Percentiles rank a stretch among this genome's conserved stretches.
Evolutionary conservation across 2,329 filamentous ascomycete species (phyloP).

Genomic region (Metarhizium rileyi): DNA sequence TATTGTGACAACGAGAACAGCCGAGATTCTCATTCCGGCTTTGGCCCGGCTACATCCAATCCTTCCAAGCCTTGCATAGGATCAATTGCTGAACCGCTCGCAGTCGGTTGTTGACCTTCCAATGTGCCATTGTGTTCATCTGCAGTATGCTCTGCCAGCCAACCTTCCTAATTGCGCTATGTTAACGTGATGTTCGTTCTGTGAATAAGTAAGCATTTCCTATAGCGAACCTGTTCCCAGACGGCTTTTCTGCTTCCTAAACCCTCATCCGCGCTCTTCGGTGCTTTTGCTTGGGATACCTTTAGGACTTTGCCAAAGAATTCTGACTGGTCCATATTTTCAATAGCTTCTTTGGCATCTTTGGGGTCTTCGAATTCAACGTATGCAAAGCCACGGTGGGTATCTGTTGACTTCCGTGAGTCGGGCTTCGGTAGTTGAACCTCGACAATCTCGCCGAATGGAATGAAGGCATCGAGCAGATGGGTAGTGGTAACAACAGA

Average conservation of each 20-base stretch:
- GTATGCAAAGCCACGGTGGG: constrained; percentile 90
- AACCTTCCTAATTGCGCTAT: constrained; percentile 63
- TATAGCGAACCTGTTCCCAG: constrained; percentile 78
- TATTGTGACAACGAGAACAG: constrained; percentile 8
- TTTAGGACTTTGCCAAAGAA: constrained; percentile 88
- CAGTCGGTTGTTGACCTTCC: constrained; percentile 11
- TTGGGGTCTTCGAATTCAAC: constrained; percentile 82
- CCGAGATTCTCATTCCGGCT: constrained; percentile 50
- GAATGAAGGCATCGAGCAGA: constrained; percentile 85
- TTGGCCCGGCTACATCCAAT: constrained; percentile 87
- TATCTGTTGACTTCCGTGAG: constrained; percentile 63
- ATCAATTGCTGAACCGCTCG: constrained; percentile 54
- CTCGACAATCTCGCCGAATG: constrained; percentile 92
- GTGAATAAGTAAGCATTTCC: background rate
- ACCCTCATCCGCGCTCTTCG: constrained; percentile 80
- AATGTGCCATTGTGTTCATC: constrained; percentile 56
- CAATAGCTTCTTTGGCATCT: constrained; percentile 89
- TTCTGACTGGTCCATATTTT: constrained; percentile 98
- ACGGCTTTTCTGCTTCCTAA: constrained; percentile 88
- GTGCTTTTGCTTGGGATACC: constrained; percentile 82
- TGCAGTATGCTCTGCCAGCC: constrained; percentile 78
- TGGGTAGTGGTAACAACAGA: constrained; percentile 64
- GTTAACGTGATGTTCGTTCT: background rate
- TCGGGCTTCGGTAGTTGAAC: constrained; percentile 86
- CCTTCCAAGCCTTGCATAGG: constrained; percentile 95